phyloP scores from a whole-genome alignment of 2,329 filamentous ascomycete species.

The Venturia effusa region DNA sequence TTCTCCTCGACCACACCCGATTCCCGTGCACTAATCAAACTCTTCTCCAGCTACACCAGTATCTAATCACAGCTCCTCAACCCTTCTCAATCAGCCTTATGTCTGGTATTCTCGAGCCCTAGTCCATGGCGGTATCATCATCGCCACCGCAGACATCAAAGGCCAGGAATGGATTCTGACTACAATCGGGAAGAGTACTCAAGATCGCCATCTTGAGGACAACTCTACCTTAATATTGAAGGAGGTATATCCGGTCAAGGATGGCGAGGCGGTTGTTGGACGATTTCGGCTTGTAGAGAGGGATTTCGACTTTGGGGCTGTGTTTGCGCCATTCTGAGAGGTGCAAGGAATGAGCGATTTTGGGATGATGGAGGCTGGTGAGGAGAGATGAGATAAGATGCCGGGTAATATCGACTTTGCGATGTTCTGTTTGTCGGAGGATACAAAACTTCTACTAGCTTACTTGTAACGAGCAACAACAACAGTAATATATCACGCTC shows the following conservation, averaged over 20 bases:
- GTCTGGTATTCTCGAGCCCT: not conserved
- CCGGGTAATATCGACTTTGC: too few species aligned
- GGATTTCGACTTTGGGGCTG: not conserved
- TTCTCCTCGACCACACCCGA: too few species aligned
- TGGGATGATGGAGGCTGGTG: too few species aligned
- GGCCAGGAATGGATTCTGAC: not conserved
- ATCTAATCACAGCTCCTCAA: not conserved
- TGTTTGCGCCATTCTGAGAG: not conserved
- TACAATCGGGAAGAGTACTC: not conserved
- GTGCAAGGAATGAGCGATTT: too few species aligned
- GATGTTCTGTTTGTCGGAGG: too few species aligned
- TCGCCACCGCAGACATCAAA: not conserved
- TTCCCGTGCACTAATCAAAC: too few species aligned
- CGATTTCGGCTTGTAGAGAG: not conserved
- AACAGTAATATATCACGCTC: too few species aligned
- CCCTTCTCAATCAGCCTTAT: not conserved
- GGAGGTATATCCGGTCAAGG: not conserved
- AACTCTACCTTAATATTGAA: not conserved
- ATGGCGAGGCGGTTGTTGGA: not conserved
- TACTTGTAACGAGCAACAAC: too few species aligned
- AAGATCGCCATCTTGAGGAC: not conserved
- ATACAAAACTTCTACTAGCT: too few species aligned
- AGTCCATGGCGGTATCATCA: not conserved
- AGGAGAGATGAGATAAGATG: too few species aligned
- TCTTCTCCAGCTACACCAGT: too few species aligned